phyloP scores from a whole-genome alignment of 2,329 filamentous ascomycete genomes.

The Trichoderma aggressivum region DNA sequence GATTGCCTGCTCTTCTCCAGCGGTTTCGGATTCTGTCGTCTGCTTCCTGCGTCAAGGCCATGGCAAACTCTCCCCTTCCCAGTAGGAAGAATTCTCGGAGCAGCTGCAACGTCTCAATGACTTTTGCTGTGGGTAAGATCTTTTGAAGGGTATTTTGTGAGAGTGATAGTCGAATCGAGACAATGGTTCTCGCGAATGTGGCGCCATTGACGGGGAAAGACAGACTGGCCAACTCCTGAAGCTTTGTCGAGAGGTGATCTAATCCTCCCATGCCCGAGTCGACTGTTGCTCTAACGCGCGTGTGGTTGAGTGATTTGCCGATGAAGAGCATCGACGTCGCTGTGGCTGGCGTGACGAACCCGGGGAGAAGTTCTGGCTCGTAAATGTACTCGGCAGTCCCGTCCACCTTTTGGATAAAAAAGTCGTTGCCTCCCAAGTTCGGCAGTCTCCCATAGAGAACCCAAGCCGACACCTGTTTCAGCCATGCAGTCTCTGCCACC shows the following conservation, averaged over 20 bases:
- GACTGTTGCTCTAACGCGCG: conserved; percentile 55
- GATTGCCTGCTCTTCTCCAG: conserved; percentile 61
- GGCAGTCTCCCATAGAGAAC: conserved; percentile 84
- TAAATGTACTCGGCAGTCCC: conserved; percentile 52
- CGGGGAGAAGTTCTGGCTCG: conserved; percentile 63
- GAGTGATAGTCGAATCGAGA: conserved; percentile 73
- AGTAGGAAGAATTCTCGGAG: conserved; percentile 85
- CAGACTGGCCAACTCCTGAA: conserved; percentile 65
- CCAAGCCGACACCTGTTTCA: conserved; percentile 88
- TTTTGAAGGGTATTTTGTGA: conserved; percentile 81
- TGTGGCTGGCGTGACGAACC: conserved; percentile 71
- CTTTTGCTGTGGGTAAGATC: conserved; percentile 72
- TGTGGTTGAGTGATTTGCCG: conserved; percentile 82
- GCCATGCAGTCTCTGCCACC: conserved; percentile 83
- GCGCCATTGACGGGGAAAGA: conserved; percentile 70
- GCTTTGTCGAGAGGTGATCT: conserved; percentile 63
- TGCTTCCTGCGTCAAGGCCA: conserved; percentile 80
- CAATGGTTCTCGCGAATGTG: conserved; percentile 68
- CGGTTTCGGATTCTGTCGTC: conserved; percentile 74
- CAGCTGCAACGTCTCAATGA: conserved; percentile 72
- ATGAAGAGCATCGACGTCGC: conserved; percentile 86
- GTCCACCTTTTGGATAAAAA: conserved; percentile 66
- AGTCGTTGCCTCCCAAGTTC: conserved; percentile 73
- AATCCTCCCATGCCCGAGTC: conserved; percentile 48
- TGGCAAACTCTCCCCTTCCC: conserved; percentile 84